Conservation (phyloP, 371 early-diverging fungal genomes). For the Mortierella sp. region DNA sequence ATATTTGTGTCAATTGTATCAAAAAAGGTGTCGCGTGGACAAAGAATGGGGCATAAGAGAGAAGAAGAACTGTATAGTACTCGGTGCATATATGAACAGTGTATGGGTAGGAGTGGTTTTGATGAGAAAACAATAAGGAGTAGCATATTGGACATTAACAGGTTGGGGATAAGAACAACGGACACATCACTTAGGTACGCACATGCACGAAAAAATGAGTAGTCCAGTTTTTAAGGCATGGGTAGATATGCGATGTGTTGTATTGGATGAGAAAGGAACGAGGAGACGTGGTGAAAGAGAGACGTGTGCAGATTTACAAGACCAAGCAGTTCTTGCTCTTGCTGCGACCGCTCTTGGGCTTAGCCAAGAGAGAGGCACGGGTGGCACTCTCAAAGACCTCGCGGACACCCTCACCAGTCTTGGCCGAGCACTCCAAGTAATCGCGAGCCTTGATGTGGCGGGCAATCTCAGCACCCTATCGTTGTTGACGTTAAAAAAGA, state of each 20-base stretch:
- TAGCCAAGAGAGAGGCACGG: slow-evolving; percentile 83
- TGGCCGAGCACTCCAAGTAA: slow-evolving; percentile 97
- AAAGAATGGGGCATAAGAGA: slow-evolving; percentile 3
- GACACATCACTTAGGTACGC: background rate
- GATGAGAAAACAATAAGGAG: background rate
- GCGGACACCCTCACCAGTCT: slow-evolving; percentile 90
- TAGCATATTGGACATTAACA: background rate
- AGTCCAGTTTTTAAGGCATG: background rate
- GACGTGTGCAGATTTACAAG: slow-evolving; percentile 55
- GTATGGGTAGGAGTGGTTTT: background rate
- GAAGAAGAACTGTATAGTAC: background rate
- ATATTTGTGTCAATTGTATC: background rate
- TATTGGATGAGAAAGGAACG: background rate
- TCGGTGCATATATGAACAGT: background rate
- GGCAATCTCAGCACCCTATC: slow-evolving; percentile 80
- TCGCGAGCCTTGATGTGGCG: slow-evolving; percentile 89
- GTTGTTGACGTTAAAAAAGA: background rate
- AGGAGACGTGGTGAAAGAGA: too few species aligned
- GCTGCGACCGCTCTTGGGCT: slow-evolving; percentile 47
- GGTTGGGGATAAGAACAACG: background rate
- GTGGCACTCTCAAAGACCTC: slow-evolving; percentile 97
- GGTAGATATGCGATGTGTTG: background rate
- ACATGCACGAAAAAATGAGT: background rate
- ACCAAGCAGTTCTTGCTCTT: slow-evolving; percentile 69
- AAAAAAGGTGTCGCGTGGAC: background rate